phyloP scores from a whole-genome alignment of 2,329 filamentous ascomycete species.

The Blastomyces emzantsi region DNA sequence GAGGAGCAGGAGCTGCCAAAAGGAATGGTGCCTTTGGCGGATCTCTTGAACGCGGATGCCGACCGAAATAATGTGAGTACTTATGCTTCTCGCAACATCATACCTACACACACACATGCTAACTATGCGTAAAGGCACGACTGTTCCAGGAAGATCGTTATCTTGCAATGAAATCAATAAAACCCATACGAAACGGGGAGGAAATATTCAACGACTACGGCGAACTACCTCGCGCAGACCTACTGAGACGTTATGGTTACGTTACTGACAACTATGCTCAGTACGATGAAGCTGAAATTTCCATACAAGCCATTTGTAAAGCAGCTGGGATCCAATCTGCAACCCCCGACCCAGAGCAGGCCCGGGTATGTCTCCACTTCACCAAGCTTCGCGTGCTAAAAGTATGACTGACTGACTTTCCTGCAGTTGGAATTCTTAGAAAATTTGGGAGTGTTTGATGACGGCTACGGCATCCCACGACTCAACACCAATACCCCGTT shows the following conservation, averaged over 20 bases:
- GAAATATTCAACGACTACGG: slow-evolving; percentile 89
- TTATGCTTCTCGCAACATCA: not conserved
- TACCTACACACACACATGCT: not conserved
- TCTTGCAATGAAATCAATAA: slow-evolving; percentile 63
- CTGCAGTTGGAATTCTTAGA: slow-evolving; percentile 47
- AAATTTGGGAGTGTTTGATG: slow-evolving; percentile 57
- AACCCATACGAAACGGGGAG: slow-evolving; percentile 58
- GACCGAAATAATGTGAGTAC: slow-evolving; percentile 63
- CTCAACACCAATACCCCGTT: slow-evolving; percentile 23
- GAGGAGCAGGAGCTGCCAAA: slow-evolving; percentile 55
- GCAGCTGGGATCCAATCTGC: slow-evolving; percentile 27
- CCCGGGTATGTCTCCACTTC: slow-evolving; percentile 21
- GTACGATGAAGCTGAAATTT: slow-evolving; percentile 75
- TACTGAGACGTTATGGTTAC: slow-evolving; percentile 79
- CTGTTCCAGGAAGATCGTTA: slow-evolving; percentile 51
- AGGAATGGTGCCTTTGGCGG: slow-evolving; percentile 85
- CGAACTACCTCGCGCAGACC: slow-evolving; percentile 69
- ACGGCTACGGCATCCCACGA: slow-evolving; percentile 56
- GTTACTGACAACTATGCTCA: slow-evolving; percentile 66
- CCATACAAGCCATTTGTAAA: slow-evolving; percentile 50
- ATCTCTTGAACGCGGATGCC: slow-evolving; percentile 81
- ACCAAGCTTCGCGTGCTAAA: not conserved
- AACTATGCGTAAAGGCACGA: slow-evolving; percentile 37
- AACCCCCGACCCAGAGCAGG: slow-evolving; percentile 23
- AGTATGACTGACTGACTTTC: slow-evolving; percentile 15